Conservation (phyloP, 2,329 filamentous ascomycete species). For the Paecilomyces niveus region DNA sequence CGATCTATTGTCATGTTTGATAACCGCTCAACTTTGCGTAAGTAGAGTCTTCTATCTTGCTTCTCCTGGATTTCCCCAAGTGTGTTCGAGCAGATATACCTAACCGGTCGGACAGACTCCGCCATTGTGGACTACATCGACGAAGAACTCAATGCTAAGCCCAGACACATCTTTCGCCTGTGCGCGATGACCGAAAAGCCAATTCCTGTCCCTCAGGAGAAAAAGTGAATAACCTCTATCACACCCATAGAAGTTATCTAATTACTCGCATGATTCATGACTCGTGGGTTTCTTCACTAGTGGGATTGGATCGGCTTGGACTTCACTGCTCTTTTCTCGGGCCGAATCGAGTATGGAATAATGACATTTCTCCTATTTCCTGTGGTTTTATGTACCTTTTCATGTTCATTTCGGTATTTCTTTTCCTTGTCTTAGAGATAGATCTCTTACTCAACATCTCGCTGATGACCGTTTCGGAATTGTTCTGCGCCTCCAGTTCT, state of each 20-base stretch:
- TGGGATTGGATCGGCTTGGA: neutral
- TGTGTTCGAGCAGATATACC: neutral
- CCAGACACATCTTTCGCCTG: constrained; percentile 46
- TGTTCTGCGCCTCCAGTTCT: neutral
- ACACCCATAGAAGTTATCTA: neutral
- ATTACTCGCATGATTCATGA: neutral
- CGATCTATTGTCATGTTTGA: constrained; percentile 47
- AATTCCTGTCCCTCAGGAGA: constrained; percentile 35
- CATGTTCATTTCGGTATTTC: neutral
- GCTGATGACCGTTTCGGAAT: neutral
- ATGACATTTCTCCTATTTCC: neutral
- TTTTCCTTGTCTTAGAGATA: neutral
- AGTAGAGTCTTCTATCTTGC: constrained; percentile 12
- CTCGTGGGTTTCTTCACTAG: neutral
- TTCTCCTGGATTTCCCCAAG: neutral
- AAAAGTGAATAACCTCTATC: neutral
- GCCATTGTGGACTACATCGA: constrained; percentile 45
- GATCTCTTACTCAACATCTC: neutral
- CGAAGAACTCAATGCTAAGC: constrained; percentile 39
- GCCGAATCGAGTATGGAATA: neutral
- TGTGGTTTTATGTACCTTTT: neutral
- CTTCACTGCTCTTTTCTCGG: neutral
- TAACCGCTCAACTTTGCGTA: constrained; percentile 41
- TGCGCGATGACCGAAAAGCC: constrained; percentile 44
- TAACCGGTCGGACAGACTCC: constrained; percentile 29